Evolutionary conservation across 2,329 filamentous ascomycete genomes (phyloP).

Genomic region (Graphilbum sp.): DNA sequence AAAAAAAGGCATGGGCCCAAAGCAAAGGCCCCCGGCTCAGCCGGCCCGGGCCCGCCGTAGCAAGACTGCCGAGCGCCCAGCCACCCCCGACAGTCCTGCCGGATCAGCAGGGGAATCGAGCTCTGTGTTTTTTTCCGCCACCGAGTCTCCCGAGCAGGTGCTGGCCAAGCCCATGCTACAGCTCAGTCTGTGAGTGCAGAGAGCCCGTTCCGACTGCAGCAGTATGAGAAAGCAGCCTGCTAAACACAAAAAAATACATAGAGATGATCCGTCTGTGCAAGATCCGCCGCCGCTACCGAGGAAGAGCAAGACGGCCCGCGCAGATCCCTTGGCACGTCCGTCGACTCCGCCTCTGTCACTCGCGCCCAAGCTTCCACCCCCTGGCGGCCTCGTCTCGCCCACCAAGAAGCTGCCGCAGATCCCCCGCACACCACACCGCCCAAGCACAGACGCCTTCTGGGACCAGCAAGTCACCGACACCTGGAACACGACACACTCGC

Average conservation of each 20-base stretch:
- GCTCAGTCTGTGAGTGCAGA: conserved; percentile 1
- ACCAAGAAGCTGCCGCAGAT: conserved; percentile 23
- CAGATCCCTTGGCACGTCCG: conserved; percentile 2
- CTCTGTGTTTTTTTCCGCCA: conserved; percentile 8
- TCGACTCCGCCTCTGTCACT: conserved; percentile 9
- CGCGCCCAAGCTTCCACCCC: conserved; percentile 3
- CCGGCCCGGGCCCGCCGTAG: too few species aligned
- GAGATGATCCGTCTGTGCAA: too few species aligned
- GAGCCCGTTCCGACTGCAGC: too few species aligned
- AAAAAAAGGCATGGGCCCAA: background rate
- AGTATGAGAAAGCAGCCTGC: too few species aligned
- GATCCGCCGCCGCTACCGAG: background rate
- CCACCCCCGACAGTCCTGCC: background rate
- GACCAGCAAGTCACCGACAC: conserved; percentile 39
- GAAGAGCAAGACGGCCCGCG: background rate
- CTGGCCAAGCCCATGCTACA: background rate
- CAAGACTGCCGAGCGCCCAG: background rate
- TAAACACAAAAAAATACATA: too few species aligned
- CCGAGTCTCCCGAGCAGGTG: conserved; percentile 2
- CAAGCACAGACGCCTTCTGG: conserved; percentile 43
- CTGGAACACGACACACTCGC: conserved; percentile 44
- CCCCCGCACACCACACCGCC: conserved; percentile 35
- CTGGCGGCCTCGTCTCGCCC: conserved; percentile 15
- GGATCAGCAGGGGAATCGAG: conserved; percentile 4
- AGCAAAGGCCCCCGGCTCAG: too few species aligned